Evolutionary conservation across 305 asterid species (phyloP).

Genomic region (Fraxinus xanthoxyloides): DNA sequence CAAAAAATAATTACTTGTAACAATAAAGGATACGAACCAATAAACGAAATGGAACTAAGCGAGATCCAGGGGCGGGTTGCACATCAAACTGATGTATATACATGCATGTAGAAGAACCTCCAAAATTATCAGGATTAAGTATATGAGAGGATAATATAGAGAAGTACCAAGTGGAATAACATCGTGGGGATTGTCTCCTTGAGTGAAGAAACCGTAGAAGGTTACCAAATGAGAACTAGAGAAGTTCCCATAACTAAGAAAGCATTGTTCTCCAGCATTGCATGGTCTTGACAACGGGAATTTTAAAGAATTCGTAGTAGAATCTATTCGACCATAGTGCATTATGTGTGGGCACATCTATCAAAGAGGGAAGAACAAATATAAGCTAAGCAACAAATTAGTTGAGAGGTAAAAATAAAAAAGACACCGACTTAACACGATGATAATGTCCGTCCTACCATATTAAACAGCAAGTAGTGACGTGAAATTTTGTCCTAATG

Average conservation of each 20-base stretch:
- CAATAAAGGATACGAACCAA: neutral
- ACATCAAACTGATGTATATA: neutral
- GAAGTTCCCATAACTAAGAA: slow-evolving; percentile 81
- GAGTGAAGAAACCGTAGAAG: slow-evolving; percentile 88
- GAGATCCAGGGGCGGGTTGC: neutral
- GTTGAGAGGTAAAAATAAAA: neutral
- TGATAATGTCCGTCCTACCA: neutral
- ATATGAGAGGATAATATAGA: neutral
- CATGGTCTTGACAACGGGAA: slow-evolving; percentile 87
- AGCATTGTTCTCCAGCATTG: slow-evolving; percentile 76
- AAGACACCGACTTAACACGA: neutral
- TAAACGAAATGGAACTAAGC: neutral
- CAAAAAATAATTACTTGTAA: slow-evolving; percentile 1
- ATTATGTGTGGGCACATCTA: slow-evolving; percentile 82
- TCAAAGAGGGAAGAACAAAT: slow-evolving; percentile 17
- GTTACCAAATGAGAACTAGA: slow-evolving; percentile 83
- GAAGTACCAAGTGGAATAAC: slow-evolving; percentile 76
- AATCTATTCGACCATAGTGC: slow-evolving; percentile 76
- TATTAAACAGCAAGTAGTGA: neutral
- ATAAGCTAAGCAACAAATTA: slow-evolving; percentile 15
- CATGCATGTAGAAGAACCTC: neutral
- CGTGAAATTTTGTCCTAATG: neutral
- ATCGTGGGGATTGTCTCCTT: slow-evolving; percentile 70
- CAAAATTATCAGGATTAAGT: neutral
- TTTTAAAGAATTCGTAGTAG: slow-evolving; percentile 51